Percentiles rank a stretch among this genome's conserved stretches.
These are phyloP conservation scores for Jacaranda mimosifolia DNA, from an alignment of 257 asterid genomes.

Conservation along the genomic window DNA sequence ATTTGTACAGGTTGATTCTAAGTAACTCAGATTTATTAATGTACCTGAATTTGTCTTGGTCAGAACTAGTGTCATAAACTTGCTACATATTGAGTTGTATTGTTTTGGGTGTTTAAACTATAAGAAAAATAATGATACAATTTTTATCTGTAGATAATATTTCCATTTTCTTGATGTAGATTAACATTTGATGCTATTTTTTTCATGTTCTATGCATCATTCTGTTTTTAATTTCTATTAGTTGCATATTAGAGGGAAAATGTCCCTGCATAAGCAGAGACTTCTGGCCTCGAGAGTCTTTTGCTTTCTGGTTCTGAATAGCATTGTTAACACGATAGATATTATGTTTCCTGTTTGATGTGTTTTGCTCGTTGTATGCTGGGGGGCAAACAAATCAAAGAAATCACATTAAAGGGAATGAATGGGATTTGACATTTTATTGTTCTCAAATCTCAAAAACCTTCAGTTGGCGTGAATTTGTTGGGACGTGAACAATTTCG, in stretches of 20 bases:
- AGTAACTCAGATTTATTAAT: background rate
- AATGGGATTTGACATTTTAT: slow-evolving; percentile 1
- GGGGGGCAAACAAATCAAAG: slow-evolving; percentile 19
- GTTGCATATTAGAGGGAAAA: background rate
- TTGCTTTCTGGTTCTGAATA: slow-evolving; percentile 19
- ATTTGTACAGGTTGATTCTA: background rate
- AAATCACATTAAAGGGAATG: background rate
- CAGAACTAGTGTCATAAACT: background rate
- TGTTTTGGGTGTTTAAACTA: background rate
- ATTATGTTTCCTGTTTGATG: slow-evolving; percentile 11
- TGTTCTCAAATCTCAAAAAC: background rate
- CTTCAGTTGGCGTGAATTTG: background rate
- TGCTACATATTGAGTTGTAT: no score
- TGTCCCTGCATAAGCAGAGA: background rate
- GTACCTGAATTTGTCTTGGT: background rate
- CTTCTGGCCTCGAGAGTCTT: slow-evolving; percentile 17
- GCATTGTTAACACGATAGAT: slow-evolving; percentile 9
- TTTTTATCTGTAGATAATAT: background rate
- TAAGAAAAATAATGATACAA: background rate
- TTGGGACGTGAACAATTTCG: slow-evolving; percentile 12
- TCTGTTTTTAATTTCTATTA: background rate
- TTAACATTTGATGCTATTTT: background rate
- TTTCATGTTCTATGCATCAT: slow-evolving; percentile 5
- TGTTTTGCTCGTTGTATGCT: slow-evolving; percentile 14
- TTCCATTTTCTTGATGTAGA: slow-evolving; percentile 21